Base-by-base conservation (phyloP, 106 monocot species). In the Dactylorhiza incarnata region DNA sequence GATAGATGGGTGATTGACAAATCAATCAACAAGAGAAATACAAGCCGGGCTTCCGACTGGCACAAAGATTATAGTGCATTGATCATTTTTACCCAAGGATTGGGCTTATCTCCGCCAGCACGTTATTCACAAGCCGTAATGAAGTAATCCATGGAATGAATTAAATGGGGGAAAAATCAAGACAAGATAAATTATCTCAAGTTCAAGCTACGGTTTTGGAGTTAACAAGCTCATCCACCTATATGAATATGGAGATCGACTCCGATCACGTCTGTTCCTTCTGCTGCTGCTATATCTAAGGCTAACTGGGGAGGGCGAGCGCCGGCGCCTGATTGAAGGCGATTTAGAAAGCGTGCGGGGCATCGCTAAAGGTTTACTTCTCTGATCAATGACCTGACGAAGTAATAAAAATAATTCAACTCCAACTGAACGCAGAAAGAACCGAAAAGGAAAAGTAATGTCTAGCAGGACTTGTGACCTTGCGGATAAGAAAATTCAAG, bases 221-320 rank as follows among this genome's bases (percentile, higher is more conserved):
- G 77, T 44, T 58, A 45, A 24, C 77, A 76, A 85, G 75, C 70
- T 79, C 75, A 69, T 78, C 86, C 86, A 95, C 95, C 95, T 95
- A 84, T 95, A 84, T 71, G 88, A 90, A 84, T 91, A 95, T 8
- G 94, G 94, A 17, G 94, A 95, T 45, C 90, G 85, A 86, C 92
- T 95, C 49, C 95, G 89, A 78, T 92, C 92, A 69, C 95, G 90
- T 22, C 95, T 79, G 77, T 76, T 87, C 62, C 92, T 90, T 75
- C 87, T 78, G 62, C 87, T 66, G 69, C 85, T 77, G 77, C 80
- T 81, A 56, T 81, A 79, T 61, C 88, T 76, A 44, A 83, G 62
- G 45, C 72, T 73, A 26, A 75, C 84, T 22, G 95, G 95, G 29
- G 95, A 90, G 53, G 95, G 95, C n/a, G 95, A 95, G 7, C 90